Evolutionary conservation across 768 basidiomycete genomes (phyloP).

Genomic region (Lactarius sanguifluus): DNA sequence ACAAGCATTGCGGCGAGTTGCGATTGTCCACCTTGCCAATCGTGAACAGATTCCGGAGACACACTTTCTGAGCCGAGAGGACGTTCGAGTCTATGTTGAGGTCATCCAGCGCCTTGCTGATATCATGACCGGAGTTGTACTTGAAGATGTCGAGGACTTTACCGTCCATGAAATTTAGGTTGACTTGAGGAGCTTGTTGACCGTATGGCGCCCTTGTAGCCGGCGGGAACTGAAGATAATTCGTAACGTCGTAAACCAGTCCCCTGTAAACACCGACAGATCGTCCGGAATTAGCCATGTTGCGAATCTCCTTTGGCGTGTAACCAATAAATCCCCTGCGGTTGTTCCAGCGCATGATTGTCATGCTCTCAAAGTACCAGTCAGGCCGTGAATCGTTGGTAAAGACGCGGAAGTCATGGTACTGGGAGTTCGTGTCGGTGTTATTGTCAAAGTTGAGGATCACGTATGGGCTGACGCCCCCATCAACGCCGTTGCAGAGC

Average conservation of each 20-base stretch:
- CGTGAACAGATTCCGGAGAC: constrained; percentile 90
- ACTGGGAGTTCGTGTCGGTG: constrained; percentile 71
- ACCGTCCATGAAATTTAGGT: constrained; percentile 71
- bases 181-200: constrained; percentile 41
- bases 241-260: constrained; percentile 83
- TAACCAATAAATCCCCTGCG: constrained; percentile 88
- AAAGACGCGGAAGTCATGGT: constrained; percentile 94
- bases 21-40: constrained; percentile 92
- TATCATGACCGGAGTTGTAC: constrained; percentile 69
- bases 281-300: constrained; percentile 60
- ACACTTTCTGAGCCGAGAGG: constrained; percentile 75
- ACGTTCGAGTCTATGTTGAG: constrained; percentile 60
- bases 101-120: constrained; percentile 70
- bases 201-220: constrained; percentile 50
- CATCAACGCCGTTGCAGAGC: constrained; percentile 83
- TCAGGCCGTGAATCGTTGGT: constrained; percentile 91
- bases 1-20: constrained; percentile 86
- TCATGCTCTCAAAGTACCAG: constrained; percentile 98
- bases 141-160: constrained; percentile 73
- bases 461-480: constrained; percentile 76
- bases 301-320: constrained; percentile 70
- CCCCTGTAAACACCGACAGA: constrained; percentile 86
- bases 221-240: constrained; percentile 74
- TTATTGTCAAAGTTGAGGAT: constrained; percentile 74
- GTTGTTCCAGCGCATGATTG: constrained; percentile 83